Conservation (phyloP, 1,139 yeast genomes). For the Scheffersomyces cryptocercus region DNA sequence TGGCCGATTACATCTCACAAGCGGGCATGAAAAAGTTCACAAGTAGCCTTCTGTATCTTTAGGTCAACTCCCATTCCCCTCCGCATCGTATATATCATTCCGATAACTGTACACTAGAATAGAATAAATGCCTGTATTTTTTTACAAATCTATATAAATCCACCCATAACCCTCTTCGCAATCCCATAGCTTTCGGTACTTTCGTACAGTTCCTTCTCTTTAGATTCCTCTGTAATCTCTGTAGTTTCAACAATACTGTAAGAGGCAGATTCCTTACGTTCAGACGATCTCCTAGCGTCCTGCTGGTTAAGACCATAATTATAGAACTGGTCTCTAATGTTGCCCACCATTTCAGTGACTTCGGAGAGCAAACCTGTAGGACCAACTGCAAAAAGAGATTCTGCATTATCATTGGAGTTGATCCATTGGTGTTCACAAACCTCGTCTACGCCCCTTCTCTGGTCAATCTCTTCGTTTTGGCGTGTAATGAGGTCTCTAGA, state of each 20-base stretch:
- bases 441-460: conserved; percentile 14
- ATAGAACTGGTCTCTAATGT: conserved; percentile 39
- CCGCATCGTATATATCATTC: too few relatives aligned
- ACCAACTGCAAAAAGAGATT: conserved; percentile 63
- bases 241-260: too few relatives aligned
- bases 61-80: too few relatives aligned
- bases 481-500: conserved; percentile 36
- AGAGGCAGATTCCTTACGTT: too few relatives aligned
- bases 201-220: neutral
- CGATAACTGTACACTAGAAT: too few relatives aligned
- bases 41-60: too few relatives aligned
- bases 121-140: too few relatives aligned
- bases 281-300: conserved; percentile 3
- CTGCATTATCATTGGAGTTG: conserved; percentile 45
- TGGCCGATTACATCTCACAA: too few relatives aligned
- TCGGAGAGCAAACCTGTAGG: conserved; percentile 71
- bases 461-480: conserved; percentile 39
- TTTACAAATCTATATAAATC: conserved; percentile 9
- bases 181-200: neutral
- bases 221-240: too few relatives aligned
- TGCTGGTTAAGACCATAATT: conserved; percentile 16
- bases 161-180: conserved; percentile 11
- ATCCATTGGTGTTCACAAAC: conserved; percentile 48
- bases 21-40: too few relatives aligned
- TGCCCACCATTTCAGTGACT: conserved; percentile 53